These are phyloP conservation scores for Pholiota microspora DNA, from an alignment of 768 basidiomycete species.

Conservation along the genomic window DNA sequence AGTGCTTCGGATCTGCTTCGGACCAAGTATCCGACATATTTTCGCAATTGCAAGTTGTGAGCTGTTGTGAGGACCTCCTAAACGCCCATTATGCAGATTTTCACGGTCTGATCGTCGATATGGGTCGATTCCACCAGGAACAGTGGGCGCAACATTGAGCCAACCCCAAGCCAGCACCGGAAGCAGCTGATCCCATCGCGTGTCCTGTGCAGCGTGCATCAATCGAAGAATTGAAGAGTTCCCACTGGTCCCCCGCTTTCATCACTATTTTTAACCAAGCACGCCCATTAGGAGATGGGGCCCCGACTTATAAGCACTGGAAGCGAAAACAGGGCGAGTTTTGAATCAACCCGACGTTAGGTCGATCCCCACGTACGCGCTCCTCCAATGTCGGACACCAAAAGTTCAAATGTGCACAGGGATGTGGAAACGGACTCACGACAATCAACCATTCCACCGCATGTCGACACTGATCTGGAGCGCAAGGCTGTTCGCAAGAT, in stretches of 20 bases:
- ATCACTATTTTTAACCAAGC: neutral
- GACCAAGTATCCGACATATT: no score
- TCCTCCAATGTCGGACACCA: neutral
- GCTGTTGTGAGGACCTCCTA: no score
- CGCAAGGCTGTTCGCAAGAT: conserved; percentile 21
- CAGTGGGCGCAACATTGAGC: neutral
- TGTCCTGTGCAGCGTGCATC: neutral
- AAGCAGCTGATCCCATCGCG: neutral
- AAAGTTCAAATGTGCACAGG: neutral
- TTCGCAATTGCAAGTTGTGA: no score
- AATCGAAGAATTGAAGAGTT: neutral
- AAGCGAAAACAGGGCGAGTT: neutral
- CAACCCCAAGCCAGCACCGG: neutral
- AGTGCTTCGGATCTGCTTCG: no score
- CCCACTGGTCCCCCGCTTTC: neutral
- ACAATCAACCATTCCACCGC: neutral
- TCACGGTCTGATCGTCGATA: no score
- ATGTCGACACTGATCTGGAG: conserved; percentile 10
- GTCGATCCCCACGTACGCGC: neutral
- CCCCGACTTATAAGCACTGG: neutral
- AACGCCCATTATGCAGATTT: no score
- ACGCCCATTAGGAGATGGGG: neutral
- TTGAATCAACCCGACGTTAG: neutral
- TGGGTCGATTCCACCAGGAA: no score
- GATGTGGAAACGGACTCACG: neutral